These are phyloP conservation scores for Saccharum spontaneum DNA, from an alignment of 176 grass and related monocot species.

Conservation along the genomic window DNA sequence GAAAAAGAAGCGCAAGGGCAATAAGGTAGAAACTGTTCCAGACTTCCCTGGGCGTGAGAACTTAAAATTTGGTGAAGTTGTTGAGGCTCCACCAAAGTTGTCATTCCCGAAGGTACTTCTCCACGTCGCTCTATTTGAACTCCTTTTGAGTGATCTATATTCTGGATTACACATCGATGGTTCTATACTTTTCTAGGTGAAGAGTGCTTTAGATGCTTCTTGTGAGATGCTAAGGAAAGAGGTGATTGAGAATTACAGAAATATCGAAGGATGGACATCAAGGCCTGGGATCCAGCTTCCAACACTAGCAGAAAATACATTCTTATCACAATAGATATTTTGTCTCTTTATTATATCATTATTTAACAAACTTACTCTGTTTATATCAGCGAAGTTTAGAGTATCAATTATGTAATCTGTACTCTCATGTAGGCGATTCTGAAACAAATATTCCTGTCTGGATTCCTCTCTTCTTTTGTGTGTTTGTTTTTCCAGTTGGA, in stretches of 20 bases:
- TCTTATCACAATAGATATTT: constrained; percentile 29
- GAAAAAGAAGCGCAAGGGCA: constrained; percentile 83
- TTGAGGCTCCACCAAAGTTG: constrained; percentile 85
- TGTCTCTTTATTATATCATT: constrained; percentile 13
- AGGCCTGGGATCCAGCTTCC: constrained; percentile 85
- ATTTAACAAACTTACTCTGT: constrained; percentile 13
- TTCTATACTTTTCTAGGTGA: constrained; percentile 49
- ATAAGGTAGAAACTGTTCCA: constrained; percentile 40
- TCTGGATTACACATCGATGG: background rate
- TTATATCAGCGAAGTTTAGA: constrained; percentile 26
- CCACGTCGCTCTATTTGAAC: background rate
- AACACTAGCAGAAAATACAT: constrained; percentile 43
- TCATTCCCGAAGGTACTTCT: constrained; percentile 73
- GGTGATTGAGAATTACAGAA: constrained; percentile 80
- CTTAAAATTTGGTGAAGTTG: constrained; percentile 85
- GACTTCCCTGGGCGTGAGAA: constrained; percentile 75
- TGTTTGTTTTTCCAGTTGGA: constrained; percentile 7
- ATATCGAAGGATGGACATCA: constrained; percentile 72
- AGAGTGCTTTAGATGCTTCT: constrained; percentile 60
- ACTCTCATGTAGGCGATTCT: constrained; percentile 8
- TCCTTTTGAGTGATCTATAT: background rate
- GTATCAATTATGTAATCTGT: background rate
- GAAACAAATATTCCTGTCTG: constrained; percentile 18
- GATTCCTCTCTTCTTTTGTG: background rate
- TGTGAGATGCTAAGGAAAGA: constrained; percentile 73